phyloP scores from a whole-genome alignment of 1,284 basidiomycete species.

The Fistulinella staudtii region DNA sequence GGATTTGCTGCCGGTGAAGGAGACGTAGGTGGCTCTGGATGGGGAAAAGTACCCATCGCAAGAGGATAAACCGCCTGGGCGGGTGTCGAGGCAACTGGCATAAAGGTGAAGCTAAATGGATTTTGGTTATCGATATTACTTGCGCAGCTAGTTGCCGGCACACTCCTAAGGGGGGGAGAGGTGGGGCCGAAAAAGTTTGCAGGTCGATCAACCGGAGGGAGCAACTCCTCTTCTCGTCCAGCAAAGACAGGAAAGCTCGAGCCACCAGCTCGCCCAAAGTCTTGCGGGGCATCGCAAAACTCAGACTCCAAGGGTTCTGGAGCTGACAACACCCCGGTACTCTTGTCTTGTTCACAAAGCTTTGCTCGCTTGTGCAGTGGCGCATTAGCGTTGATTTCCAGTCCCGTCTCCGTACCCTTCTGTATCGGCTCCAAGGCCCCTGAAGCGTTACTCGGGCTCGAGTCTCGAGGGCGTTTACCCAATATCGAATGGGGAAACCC shows the following conservation, averaged over 20 bases:
- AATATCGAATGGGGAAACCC: constrained; percentile 43
- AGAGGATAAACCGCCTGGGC: constrained; percentile 36
- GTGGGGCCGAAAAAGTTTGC: constrained; percentile 47
- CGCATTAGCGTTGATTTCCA: constrained; percentile 35
- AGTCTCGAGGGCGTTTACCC: constrained; percentile 60
- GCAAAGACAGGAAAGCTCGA: constrained; percentile 43
- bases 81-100: constrained; percentile 53
- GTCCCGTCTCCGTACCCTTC: constrained; percentile 38
- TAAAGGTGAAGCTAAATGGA: constrained; percentile 51
- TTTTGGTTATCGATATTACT: constrained; percentile 50
- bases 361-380: constrained; percentile 54
- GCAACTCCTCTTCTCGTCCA: constrained; percentile 44
- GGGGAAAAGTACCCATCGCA: constrained; percentile 49
- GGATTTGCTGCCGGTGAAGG: constrained; percentile 54
- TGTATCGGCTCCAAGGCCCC: constrained; percentile 41
- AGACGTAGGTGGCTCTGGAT: constrained; percentile 64
- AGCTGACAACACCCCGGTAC: constrained; percentile 5
- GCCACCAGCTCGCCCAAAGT: constrained; percentile 17
- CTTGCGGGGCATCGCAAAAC: constrained; percentile 3
- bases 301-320: constrained; percentile 7
- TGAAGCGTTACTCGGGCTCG: constrained; percentile 39
- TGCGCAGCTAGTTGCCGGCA: constrained; percentile 40
- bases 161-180: constrained; percentile 33
- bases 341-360: constrained; percentile 18
- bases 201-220: constrained; percentile 47